A percentile compares a stretch with the other conserved stretches of the same genome.
Conservation (phyloP, 805 yeast genomes). For the Phaffomyces thermotolerans region DNA sequence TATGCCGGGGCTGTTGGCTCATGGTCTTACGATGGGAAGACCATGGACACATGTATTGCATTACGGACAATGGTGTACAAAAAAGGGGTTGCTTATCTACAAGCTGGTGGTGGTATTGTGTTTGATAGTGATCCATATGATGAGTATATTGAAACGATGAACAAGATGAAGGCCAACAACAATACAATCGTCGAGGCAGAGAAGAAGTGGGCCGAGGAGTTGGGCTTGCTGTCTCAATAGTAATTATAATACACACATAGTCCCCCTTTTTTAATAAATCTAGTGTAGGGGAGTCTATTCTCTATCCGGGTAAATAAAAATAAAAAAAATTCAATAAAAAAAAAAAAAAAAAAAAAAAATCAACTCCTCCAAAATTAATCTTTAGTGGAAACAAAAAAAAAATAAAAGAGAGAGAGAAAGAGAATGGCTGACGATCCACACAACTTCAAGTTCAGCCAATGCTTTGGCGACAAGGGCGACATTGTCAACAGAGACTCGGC, state of each 20-base stretch:
- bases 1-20: conserved; percentile 99
- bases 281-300: too few species aligned
- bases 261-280: too few species aligned
- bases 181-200: conserved; percentile 92
- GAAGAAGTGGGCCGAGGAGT: conserved; percentile 46
- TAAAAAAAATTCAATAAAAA: too few species aligned
- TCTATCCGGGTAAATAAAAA: too few species aligned
- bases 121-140: conserved; percentile 92
- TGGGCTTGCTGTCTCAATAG: background rate
- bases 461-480: conserved; percentile 98
- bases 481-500: conserved; percentile 88
- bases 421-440: conserved; percentile 28
- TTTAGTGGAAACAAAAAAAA: background rate
- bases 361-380: too few species aligned
- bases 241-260: too few species aligned
- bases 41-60: conserved; percentile 98
- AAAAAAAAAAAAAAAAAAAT: too few species aligned
- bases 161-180: conserved; percentile 92
- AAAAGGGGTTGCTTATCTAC: conserved; percentile 84
- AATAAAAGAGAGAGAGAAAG: too few species aligned
- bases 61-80: conserved; percentile 94
- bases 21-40: conserved; percentile 92
- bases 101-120: conserved; percentile 99
- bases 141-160: conserved; percentile 93
- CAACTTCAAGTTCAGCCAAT: conserved; percentile 76